phyloP scores from a whole-genome alignment of 768 basidiomycete genomes.

The Cystofilobasidium ferigula region DNA sequence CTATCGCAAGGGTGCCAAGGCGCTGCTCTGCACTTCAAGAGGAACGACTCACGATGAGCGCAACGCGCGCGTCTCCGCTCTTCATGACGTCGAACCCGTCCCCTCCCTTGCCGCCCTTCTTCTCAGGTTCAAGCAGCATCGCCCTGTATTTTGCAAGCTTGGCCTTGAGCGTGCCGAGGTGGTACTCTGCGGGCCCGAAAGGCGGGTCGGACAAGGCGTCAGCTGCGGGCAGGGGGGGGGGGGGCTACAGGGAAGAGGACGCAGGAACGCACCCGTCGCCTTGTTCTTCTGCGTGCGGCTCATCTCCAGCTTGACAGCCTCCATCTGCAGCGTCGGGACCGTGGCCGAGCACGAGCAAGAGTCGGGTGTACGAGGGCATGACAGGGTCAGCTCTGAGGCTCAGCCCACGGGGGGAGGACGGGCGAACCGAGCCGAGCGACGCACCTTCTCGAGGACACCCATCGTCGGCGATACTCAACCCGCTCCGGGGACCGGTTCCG shows the following conservation, averaged over 20 bases:
- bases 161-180: conserved; percentile 66
- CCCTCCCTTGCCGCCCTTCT: conserved; percentile 66
- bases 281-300: conserved; percentile 74
- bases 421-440: not conserved
- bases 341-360: not conserved
- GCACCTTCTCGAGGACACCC: conserved; percentile 86
- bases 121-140: conserved; percentile 80
- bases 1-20: too few species aligned
- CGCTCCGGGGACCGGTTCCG: conserved; percentile 29
- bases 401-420: conserved; percentile 6
- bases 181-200: conserved; percentile 71
- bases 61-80: conserved; percentile 32
- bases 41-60: conserved; percentile 22
- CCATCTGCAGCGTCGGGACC: conserved; percentile 52
- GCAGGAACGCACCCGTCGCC: conserved; percentile 42
- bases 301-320: conserved; percentile 64
- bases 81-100: conserved; percentile 42
- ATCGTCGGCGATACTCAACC: conserved; percentile 46
- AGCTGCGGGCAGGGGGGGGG: conserved; percentile 19
- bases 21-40: too few species aligned
- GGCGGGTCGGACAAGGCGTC: not conserved
- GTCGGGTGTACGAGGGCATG: not conserved
- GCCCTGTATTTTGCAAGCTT: conserved; percentile 89
- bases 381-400: not conserved
- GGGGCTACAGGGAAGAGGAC: not conserved